These are phyloP conservation scores for Paraurostyla sp. DNA, from an alignment of 73 alveolate genomes.

Conservation along the genomic window DNA sequence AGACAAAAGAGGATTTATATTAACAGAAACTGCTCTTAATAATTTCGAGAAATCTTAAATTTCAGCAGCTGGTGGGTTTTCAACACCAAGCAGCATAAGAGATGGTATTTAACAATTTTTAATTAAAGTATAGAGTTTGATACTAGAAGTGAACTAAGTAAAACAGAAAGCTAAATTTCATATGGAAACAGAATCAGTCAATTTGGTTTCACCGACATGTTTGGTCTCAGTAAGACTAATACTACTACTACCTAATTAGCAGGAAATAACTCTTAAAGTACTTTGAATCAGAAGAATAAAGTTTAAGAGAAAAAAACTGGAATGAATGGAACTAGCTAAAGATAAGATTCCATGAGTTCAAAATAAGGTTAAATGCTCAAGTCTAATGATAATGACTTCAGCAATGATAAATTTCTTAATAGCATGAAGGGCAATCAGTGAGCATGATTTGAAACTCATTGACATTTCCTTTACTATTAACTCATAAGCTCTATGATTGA, in stretches of 20 bases:
- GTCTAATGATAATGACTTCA: constrained; percentile 15
- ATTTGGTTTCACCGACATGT: constrained; percentile 68
- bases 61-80: not conserved
- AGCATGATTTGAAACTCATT: too few species aligned
- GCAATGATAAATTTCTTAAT: constrained; percentile 21
- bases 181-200: constrained; percentile 61
- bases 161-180: constrained; percentile 61
- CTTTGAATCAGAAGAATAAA: not conserved
- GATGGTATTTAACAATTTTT: constrained; percentile 12
- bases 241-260: not conserved
- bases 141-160: constrained; percentile 42
- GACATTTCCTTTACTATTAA: too few species aligned
- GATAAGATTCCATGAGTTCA: constrained; percentile 16
- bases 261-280: not conserved
- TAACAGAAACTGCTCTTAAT: constrained; percentile 59
- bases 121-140: constrained; percentile 20
- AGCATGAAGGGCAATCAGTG: constrained; percentile 40
- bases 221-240: constrained; percentile 47
- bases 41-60: constrained; percentile 34
- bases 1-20: constrained; percentile 66
- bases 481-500: too few species aligned
- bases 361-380: constrained; percentile 35
- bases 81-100: constrained; percentile 12
- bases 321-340: not conserved
- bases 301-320: not conserved